These are phyloP conservation scores for Pseudogymnoascus sp. DNA, from an alignment of 2,329 filamentous ascomycete genomes.

Conservation along the genomic window DNA sequence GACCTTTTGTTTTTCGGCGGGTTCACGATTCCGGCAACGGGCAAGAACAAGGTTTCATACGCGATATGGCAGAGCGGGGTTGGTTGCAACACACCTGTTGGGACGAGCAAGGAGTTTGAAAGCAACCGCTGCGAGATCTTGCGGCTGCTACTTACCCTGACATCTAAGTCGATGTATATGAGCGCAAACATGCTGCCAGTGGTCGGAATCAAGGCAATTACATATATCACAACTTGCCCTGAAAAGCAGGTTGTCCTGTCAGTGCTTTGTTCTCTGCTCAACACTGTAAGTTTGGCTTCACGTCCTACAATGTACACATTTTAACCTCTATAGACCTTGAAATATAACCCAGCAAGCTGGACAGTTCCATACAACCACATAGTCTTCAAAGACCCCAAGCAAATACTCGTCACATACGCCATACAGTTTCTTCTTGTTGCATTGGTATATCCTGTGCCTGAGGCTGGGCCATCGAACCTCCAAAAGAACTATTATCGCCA, in stretches of 20 bases:
- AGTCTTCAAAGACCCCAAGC: slow-evolving; percentile 83
- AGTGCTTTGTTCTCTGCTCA: slow-evolving; percentile 82
- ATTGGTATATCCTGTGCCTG: slow-evolving; percentile 80
- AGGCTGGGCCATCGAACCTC: slow-evolving; percentile 53
- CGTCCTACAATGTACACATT: slow-evolving; percentile 9
- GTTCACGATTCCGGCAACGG: slow-evolving; percentile 71
- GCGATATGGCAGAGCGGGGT: slow-evolving; percentile 98
- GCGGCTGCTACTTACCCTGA: slow-evolving; percentile 73
- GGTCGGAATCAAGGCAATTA: slow-evolving; percentile 74
- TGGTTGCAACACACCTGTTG: slow-evolving; percentile 82
- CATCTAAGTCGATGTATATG: slow-evolving; percentile 91
- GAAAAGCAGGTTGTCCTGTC: slow-evolving; percentile 91
- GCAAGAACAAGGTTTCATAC: slow-evolving; percentile 73
- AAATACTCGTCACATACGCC: slow-evolving; percentile 84
- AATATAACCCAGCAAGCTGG: slow-evolving; percentile 94
- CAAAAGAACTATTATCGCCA: slow-evolving; percentile 92
- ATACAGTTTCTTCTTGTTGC: slow-evolving; percentile 78
- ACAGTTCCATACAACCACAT: slow-evolving; percentile 88
- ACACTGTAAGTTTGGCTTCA: slow-evolving; percentile 58
- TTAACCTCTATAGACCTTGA: slow-evolving; percentile 60
- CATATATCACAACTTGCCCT: slow-evolving; percentile 77
- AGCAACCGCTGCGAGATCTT: slow-evolving; percentile 87
- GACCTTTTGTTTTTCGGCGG: slow-evolving; percentile 88
- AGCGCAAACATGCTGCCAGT: slow-evolving; percentile 71
- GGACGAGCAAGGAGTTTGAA: slow-evolving; percentile 85